These are phyloP conservation scores for Oryza glaberrima DNA, from an alignment of 176 grass and related monocot species.

Conservation along the genomic window DNA sequence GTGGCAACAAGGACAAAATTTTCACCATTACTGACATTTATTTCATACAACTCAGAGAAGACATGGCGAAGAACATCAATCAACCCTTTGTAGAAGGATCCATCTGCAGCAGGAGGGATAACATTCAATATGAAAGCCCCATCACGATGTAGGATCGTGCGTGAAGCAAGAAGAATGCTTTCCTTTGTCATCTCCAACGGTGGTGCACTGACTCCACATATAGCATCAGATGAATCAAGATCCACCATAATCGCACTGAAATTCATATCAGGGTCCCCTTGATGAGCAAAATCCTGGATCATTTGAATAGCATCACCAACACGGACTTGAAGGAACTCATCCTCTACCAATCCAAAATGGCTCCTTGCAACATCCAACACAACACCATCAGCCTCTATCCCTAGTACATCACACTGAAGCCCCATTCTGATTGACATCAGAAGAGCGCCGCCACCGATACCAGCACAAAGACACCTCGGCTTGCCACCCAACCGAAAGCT, in stretches of 20 bases:
- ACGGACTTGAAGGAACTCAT: conserved; percentile 58
- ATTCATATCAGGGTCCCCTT: conserved; percentile 22
- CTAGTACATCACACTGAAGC: conserved; percentile 68
- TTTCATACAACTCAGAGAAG: conserved; percentile 70
- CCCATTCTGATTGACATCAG: conserved; percentile 60
- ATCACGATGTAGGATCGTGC: conserved; percentile 43
- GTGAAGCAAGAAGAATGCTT: conserved; percentile 50
- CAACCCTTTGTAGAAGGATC: conserved; percentile 66
- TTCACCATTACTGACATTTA: conserved; percentile 77
- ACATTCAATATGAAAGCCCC: conserved; percentile 80
- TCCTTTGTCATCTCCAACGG: conserved; percentile 66
- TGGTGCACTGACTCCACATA: conserved; percentile 64
- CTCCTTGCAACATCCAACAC: conserved; percentile 66
- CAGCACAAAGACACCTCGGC: conserved; percentile 69
- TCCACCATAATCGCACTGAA: conserved; percentile 76
- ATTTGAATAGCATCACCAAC: conserved; percentile 71
- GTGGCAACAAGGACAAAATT: conserved; percentile 67
- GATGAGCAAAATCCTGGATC: conserved; percentile 45
- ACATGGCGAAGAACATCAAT: conserved; percentile 49
- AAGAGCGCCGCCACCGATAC: conserved; percentile 81
- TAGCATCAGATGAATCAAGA: conserved; percentile 75
- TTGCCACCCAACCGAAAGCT: conserved; percentile 35
- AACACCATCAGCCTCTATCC: conserved; percentile 60
- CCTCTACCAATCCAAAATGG: conserved; percentile 79
- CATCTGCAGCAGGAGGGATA: conserved; percentile 60